Percentiles rank a stretch among this genome's conserved stretches.
Conservation (phyloP, 78 protist species). For the Dictyostelium firmibasis region DNA sequence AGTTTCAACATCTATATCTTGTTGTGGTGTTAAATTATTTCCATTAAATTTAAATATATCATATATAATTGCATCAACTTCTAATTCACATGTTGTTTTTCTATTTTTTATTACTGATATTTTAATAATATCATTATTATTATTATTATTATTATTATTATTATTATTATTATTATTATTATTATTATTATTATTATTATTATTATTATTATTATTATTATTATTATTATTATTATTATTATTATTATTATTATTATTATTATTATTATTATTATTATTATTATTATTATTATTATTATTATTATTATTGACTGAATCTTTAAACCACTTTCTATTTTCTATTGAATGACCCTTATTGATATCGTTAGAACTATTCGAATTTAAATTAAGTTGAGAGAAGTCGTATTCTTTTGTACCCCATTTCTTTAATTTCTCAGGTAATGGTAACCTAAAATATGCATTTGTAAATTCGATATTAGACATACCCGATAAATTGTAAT, state of each 20-base stretch:
- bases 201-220: not conserved
- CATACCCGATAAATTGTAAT: constrained; percentile 90
- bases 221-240: not conserved
- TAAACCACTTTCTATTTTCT: not conserved
- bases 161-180: not conserved
- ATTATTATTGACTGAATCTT: not conserved
- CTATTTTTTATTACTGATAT: constrained; percentile 29
- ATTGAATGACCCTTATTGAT: not conserved
- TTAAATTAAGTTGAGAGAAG: not conserved
- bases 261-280: no score
- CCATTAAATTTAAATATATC: constrained; percentile 23
- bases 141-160: not conserved
- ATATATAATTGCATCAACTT: constrained; percentile 53
- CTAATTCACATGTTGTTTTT: constrained; percentile 80
- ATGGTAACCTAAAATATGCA: constrained; percentile 41
- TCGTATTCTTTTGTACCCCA: constrained; percentile 25
- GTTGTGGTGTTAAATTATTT: constrained; percentile 28
- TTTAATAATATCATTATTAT: not conserved
- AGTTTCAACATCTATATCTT: not conserved
- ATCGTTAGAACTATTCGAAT: not conserved
- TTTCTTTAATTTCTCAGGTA: constrained; percentile 24
- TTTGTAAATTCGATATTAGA: constrained; percentile 40
- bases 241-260: not conserved
- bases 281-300: not conserved
- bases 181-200: not conserved